Conservation (phyloP, 495 filamentous ascomycete species). For the Jackrogersella multiformis region DNA sequence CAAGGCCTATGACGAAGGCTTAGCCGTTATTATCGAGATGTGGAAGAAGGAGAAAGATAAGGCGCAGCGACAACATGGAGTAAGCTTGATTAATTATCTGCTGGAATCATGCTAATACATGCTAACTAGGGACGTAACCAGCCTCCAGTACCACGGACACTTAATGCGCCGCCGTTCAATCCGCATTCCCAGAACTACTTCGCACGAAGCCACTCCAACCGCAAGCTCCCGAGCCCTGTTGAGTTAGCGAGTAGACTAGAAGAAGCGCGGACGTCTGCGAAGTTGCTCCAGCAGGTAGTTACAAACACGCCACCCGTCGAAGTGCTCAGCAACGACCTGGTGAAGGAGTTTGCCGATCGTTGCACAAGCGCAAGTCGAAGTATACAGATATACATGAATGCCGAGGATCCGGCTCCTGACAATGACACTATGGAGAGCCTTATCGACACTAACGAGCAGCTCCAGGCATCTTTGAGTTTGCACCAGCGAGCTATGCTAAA, state of each 20-base stretch:
- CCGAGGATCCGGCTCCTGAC: conserved; percentile 80
- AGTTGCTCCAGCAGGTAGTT: conserved; percentile 87
- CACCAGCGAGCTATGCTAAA: conserved; percentile 83
- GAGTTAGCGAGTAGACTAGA: conserved; percentile 86
- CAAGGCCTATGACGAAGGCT: conserved; percentile 76
- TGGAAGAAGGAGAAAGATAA: conserved; percentile 88
- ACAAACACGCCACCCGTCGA: conserved; percentile 82
- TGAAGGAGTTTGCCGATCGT: conserved; percentile 91
- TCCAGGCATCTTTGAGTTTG: conserved; percentile 77
- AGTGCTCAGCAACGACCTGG: conserved; percentile 80
- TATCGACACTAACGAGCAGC: conserved; percentile 93
- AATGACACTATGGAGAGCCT: conserved; percentile 91
- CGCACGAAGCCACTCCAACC: conserved; percentile 52
- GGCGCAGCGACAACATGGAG: conserved; percentile 55
- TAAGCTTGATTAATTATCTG: conserved; percentile 38
- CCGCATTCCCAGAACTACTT: conserved; percentile 54
- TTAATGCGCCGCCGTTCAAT: conserved; percentile 39
- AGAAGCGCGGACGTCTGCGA: conserved; percentile 88
- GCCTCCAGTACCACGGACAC: conserved; percentile 29
- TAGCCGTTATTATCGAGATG: conserved; percentile 74
- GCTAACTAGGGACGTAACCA: conserved; percentile 40
- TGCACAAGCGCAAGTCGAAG: conserved; percentile 80
- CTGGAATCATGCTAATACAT: not conserved
- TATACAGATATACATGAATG: conserved; percentile 84
- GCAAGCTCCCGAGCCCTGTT: conserved; percentile 72